Base-by-base conservation (phyloP, 2,329 filamentous ascomycete genomes). In the Graphilbum sp. region DNA sequence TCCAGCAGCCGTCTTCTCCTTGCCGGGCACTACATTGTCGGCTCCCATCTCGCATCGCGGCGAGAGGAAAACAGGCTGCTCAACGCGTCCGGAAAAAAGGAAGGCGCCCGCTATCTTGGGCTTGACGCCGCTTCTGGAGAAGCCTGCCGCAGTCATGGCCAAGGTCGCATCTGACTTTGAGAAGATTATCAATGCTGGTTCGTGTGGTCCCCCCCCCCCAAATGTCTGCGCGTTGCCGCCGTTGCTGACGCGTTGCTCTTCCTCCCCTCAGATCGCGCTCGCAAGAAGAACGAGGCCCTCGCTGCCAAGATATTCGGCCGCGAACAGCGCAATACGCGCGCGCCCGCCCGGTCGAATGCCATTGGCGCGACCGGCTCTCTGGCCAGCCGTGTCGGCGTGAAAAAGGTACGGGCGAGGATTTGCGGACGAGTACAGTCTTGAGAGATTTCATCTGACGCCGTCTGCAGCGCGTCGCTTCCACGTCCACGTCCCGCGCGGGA, bases 351-450 rank as follows among this genome's bases (percentile, higher is more conserved):
- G 20, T 39, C 30, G 32, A 66, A 57, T 41, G 27, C 27, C 41
- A 53, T 58, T 43, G 52, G 54, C 40, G 50, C 54, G 15, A 36
- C 43, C 2, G 63, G 74, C 49, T 72, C 72, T 3, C 68, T 86
- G 36, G 73, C 80, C 39, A 81, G 76, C 56, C 71, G 80, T 54
- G 75, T 80, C 41, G 80, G 81, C 30, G 66, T 86, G 36, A 74
- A 71, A 50, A 86, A 86, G 72, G 75, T 75, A 63, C 4, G 12
- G 5, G n/a, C 11, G 20, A 9, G 19, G 15, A 10, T 2, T n/a
- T n/a, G n/a, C n/a, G n/a, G n/a, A n/a, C n/a, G n/a, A n/a, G n/a
- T n/a, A n/a, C n/a, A n/a, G n/a, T n/a, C n/a, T n/a, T n/a, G n/a
- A n/a, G n/a, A n/a, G n/a, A n/a, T n/a, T n/a, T n/a, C n/a, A n/a